Evolutionary conservation across 1,139 yeast species (phyloP).

Genomic region (Magnusiomyces fungicola): DNA sequence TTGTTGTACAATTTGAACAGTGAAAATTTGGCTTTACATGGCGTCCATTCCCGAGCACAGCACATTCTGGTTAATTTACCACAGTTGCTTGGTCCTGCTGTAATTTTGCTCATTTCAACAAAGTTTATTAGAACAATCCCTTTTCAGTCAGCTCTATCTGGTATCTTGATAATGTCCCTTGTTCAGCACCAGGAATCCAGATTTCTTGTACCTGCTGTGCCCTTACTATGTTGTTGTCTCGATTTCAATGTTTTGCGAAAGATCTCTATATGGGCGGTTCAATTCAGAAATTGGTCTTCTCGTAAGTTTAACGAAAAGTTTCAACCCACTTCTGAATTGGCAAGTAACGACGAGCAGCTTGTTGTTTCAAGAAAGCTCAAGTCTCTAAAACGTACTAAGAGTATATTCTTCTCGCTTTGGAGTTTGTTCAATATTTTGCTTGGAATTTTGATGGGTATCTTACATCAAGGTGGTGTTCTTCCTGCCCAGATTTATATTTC

Average conservation of each 20-base stretch:
- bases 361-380: too few species aligned
- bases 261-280: too few species aligned
- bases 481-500: conserved; percentile 47
- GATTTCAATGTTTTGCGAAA: conserved; percentile 32
- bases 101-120: conserved; percentile 35
- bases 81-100: conserved; percentile 70
- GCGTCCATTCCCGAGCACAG: conserved; percentile 70
- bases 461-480: conserved; percentile 88
- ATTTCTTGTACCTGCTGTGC: conserved; percentile 70
- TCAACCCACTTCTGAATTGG: too few species aligned
- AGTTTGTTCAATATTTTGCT: conserved; percentile 53
- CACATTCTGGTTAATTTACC: conserved; percentile 75
- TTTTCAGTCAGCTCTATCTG: conserved; percentile 55
- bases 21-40: conserved; percentile 65
- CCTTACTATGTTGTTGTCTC: conserved; percentile 59
- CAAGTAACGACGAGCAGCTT: too few species aligned
- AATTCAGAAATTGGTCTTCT: too few species aligned
- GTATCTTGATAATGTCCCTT: conserved; percentile 51
- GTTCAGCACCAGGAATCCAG: conserved; percentile 91
- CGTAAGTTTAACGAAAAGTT: too few species aligned
- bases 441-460: conserved; percentile 63
- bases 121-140: conserved; percentile 26
- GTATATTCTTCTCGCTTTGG: conserved; percentile 44
- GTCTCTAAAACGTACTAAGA: too few species aligned
- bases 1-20: conserved; percentile 56